A percentile compares a stretch with the other conserved stretches of the same genome.
These are phyloP conservation scores for Xylaria multiplex DNA, from an alignment of 2,329 filamentous ascomycete genomes.

Conservation along the genomic window DNA sequence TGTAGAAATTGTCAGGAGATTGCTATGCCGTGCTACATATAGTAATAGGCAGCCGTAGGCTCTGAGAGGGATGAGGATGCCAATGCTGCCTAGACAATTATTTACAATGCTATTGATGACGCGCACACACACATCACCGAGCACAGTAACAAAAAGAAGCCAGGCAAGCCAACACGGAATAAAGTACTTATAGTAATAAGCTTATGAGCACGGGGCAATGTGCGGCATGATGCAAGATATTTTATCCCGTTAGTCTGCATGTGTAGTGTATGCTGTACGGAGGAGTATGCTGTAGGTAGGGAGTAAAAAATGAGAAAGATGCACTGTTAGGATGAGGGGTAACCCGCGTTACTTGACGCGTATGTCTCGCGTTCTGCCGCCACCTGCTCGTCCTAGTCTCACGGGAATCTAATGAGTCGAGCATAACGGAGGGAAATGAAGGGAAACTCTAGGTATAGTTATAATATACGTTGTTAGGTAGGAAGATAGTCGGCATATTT, in stretches of 20 bases:
- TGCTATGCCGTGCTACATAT: background rate
- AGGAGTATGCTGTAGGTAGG: background rate
- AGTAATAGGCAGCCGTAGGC: background rate
- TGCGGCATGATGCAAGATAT: too few relatives aligned
- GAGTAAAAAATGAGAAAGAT: background rate
- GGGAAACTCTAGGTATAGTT: background rate
- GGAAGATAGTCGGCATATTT: too few relatives aligned
- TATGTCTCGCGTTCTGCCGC: conserved; percentile 10
- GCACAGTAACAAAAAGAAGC: too few relatives aligned
- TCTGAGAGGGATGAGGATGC: too few relatives aligned
- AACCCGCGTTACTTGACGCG: conserved; percentile 31
- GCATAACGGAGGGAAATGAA: background rate
- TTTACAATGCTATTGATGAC: background rate
- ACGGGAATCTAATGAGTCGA: background rate
- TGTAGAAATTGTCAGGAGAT: too few relatives aligned
- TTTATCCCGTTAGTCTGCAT: too few relatives aligned
- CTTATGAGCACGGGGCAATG: too few relatives aligned
- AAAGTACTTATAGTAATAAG: too few relatives aligned
- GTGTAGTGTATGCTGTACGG: too few relatives aligned
- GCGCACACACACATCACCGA: too few relatives aligned
- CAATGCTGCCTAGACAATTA: conserved; percentile 1
- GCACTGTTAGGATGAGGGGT: conserved; percentile 29
- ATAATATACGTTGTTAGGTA: too few relatives aligned
- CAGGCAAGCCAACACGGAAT: too few relatives aligned
- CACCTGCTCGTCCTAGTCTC: background rate